Conservation (phyloP, 352 stramenopile species). For the Phytophthora megakarya region DNA sequence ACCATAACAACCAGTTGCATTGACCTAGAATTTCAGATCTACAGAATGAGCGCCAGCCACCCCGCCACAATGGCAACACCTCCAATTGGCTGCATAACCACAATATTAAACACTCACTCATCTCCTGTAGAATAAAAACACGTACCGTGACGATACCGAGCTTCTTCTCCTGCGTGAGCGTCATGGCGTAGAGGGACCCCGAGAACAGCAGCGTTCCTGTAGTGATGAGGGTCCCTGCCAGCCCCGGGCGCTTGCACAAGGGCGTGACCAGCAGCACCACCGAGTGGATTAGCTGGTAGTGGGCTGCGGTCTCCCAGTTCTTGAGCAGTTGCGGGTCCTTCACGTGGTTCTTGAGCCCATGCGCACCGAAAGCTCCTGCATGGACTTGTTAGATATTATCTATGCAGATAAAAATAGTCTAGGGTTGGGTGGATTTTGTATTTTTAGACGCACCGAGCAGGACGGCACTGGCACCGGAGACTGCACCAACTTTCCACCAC, state of each 20-base stretch:
- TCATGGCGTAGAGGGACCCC: slow-evolving; percentile 78
- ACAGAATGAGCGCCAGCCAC: slow-evolving; percentile 75
- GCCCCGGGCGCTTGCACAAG: slow-evolving; percentile 58
- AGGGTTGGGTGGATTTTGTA: background rate
- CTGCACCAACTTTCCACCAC: slow-evolving; percentile 81
- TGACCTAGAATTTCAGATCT: too few species aligned
- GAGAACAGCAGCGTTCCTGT: slow-evolving; percentile 79
- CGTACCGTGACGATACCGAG: slow-evolving; percentile 79
- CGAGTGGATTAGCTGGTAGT: slow-evolving; percentile 86
- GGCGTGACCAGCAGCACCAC: slow-evolving; percentile 71
- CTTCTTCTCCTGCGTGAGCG: slow-evolving; percentile 74
- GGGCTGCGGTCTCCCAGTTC: slow-evolving; percentile 82
- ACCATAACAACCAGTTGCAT: background rate
- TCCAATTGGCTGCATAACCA: slow-evolving; percentile 56
- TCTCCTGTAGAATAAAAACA: background rate
- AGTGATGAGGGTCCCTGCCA: slow-evolving; percentile 63
- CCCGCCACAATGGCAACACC: slow-evolving; percentile 71
- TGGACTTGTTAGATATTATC: too few species aligned
- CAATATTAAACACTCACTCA: background rate
- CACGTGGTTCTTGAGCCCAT: slow-evolving; percentile 66
- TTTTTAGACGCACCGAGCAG: slow-evolving; percentile 46
- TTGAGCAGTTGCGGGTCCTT: slow-evolving; percentile 83
- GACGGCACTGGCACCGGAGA: slow-evolving; percentile 71
- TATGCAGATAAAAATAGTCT: slow-evolving; percentile 10
- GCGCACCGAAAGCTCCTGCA: slow-evolving; percentile 77